Evolutionary conservation across 805 yeast species (phyloP), one percentile per base, ranked within the genome.

Genomic region (Candida quercuum): DNA sequence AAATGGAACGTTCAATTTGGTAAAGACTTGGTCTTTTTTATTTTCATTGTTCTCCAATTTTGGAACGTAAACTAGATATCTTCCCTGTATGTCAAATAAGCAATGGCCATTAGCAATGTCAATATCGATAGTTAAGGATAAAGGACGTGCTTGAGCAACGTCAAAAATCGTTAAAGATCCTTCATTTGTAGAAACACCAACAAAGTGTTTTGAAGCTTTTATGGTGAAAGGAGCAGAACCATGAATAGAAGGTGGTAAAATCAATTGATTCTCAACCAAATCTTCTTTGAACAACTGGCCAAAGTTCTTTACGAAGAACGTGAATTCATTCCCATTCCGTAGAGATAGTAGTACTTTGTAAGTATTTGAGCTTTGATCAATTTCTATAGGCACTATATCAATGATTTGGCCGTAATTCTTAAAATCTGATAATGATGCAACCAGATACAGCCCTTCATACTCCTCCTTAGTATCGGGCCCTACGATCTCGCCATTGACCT

Each of bases 61-160:
- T 59, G 42, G 69, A 58, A 38, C 76, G 58, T 40, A 77, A 45
- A 47, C 44, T 17, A 54, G 40, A 15, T 36, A n/a, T 69, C 74
- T 10, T 61, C 69, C 32, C 62, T 64, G 19, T 53, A 64, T 20
- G 70, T 71, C 38, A 74, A 54, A 48, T 59, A 64, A 16, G 66
- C 66, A 2, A 67, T 69, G 2, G 69, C 69, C 40, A 64, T 62
- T 33, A 47, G 33, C 18, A 26, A 40, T 45, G 14, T 30, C 16
- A 20, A 48, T 49, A 15, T 54, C 47, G 9, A 46, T 37, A 22
- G 38, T 41, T 14, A 40, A 24, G 1, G 56, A 27, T 9, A 51
- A 24, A 4, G 52, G 54, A 15, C 41, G 46, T 5, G 47, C 40
- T 6, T 38, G 25, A 5, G 6, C 14, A 13, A 39, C 42, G 25